Percentiles rank a stretch among this genome's conserved stretches.
Conservation (phyloP, 345 rosid species). For the Nephelium lappaceum region DNA sequence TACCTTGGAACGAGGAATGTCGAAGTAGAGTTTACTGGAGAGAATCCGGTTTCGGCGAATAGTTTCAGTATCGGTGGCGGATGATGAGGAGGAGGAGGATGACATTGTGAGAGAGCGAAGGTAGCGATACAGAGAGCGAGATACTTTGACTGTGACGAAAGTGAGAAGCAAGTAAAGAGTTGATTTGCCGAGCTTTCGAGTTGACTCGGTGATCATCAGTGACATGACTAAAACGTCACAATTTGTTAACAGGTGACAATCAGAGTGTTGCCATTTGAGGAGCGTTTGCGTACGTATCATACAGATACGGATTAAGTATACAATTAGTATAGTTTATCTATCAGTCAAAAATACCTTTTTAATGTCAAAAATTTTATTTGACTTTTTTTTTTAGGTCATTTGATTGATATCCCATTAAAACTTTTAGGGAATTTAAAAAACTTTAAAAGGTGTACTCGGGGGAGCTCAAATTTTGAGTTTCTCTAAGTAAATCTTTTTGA, state of each 20-base stretch:
- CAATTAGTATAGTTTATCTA: too few species aligned
- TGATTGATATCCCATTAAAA: too few species aligned
- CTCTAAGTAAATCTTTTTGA: too few species aligned
- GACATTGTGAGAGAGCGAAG: slow-evolving; percentile 28
- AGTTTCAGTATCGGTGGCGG: slow-evolving; percentile 42
- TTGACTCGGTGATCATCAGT: slow-evolving; percentile 36
- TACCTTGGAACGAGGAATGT: slow-evolving; percentile 61
- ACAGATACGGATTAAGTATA: too few species aligned
- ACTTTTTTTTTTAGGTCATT: too few species aligned
- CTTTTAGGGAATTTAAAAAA: too few species aligned
- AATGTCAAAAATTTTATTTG: too few species aligned
- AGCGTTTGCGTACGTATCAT: not conserved
- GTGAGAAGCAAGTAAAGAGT: slow-evolving; percentile 35
- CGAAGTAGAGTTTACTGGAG: slow-evolving; percentile 78
- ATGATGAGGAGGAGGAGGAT: slow-evolving; percentile 32
- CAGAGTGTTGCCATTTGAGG: not conserved
- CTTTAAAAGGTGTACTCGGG: too few species aligned
- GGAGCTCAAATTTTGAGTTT: too few species aligned
- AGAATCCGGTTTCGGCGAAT: slow-evolving; percentile 62
- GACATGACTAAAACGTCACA: not conserved
- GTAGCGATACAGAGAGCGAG: slow-evolving; percentile 28
- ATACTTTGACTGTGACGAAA: slow-evolving; percentile 31
- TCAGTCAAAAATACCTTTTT: too few species aligned
- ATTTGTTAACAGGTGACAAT: too few species aligned
- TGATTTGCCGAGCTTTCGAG: slow-evolving; percentile 38